Evolutionary conservation across 2,329 filamentous ascomycete species (phyloP), one percentile per base, ranked within the genome.

Genomic region (Exophiala aquamarina): DNA sequence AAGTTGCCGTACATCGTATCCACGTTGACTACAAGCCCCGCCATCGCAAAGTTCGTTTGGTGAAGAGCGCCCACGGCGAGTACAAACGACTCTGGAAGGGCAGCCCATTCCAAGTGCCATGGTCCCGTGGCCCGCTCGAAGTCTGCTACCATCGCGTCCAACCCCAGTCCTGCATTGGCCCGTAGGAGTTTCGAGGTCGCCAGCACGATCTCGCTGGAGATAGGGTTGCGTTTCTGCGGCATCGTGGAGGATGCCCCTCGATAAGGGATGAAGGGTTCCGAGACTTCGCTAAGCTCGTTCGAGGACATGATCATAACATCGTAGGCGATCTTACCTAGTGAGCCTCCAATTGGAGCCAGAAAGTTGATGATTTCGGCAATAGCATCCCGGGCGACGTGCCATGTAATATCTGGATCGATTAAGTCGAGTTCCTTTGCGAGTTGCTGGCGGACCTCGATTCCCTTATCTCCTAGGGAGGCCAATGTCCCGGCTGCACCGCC

Each of bases 91-190:
- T 76, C 71, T 0, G 78, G 77, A 0, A 81, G 61, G 8, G 77
- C 76, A 3, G 74, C 71, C 78, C 77, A 82, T 54, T 82, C 78
- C 6, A 81, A 61, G 61, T 81, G 77, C 78, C 78, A 81, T 0
- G 78, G 77, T 0, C 78, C 77, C 6, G 74, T 77, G 1, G 77
- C 77, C 1, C 78, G 71, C 58, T 81, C 78, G 42, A 80, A 80
- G 50, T 81, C 78, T 0, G 71, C 70, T 0, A 81, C 74, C 78
- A 81, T 80, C 2, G 69, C 76, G 52, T 81, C 77, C 1, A 81
- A 67, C 1, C 73, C 73, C 3, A 81, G 63, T 0, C 72, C 67
- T 0, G 77, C 76, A 44, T 80, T 73, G 0, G 75, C 71, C 3
- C 76, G 68, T 0, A 81, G 64, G 6, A 79, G 63, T 56, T 79